Conservation (phyloP, 1,284 basidiomycete genomes). For the Cerioporus squamosus region DNA sequence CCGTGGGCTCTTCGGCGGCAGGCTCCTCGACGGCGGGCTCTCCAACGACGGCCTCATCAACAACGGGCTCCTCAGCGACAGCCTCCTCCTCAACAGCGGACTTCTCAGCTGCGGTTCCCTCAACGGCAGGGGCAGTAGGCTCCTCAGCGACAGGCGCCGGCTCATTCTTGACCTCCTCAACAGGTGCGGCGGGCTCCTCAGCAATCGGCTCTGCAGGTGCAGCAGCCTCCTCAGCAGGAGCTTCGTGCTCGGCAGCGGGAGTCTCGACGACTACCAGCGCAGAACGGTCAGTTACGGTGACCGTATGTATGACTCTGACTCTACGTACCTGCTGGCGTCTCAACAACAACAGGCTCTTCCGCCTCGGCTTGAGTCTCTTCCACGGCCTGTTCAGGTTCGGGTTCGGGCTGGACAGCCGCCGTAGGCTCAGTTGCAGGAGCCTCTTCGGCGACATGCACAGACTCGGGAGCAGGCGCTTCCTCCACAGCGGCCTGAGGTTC, state of each 20-base stretch:
- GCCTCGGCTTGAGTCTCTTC: conserved; percentile 2
- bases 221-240: conserved; percentile 1
- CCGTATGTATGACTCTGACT: too few species aligned
- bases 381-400: background rate
- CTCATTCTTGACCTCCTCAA: background rate
- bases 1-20: too few species aligned
- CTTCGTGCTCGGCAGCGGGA: background rate
- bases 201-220: background rate
- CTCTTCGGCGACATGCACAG: background rate
- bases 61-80: background rate
- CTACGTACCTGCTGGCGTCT: background rate
- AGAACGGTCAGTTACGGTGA: background rate
- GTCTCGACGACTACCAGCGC: background rate
- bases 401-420: background rate
- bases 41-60: background rate
- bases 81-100: conserved; percentile 1
- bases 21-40: conserved; percentile 1
- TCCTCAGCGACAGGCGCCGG: background rate
- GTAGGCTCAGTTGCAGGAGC: background rate
- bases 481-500: background rate
- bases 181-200: background rate
- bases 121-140: background rate
- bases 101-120: background rate
- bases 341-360: background rate
- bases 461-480: background rate